A percentile compares a stretch with the other conserved stretches of the same genome.
Conservation (phyloP, 257 asterid genomes). For the Rauvolfia tetraphylla region DNA sequence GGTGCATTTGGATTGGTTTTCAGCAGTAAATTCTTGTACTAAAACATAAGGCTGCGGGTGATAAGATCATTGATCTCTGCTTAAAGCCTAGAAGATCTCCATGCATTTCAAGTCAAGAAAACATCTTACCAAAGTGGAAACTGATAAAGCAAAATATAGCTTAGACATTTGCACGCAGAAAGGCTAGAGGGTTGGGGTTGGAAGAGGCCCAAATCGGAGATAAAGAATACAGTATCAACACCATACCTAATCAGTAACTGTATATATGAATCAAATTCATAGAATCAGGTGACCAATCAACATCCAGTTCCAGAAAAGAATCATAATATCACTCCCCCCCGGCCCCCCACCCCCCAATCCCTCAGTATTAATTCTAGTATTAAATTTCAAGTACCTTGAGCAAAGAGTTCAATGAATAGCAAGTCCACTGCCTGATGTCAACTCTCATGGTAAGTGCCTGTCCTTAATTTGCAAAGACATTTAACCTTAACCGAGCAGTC, state of each 20-base stretch:
- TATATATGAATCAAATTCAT: not conserved
- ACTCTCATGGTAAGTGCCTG: slow-evolving; percentile 13
- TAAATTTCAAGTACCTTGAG: slow-evolving; percentile 18
- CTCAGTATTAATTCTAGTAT: not conserved
- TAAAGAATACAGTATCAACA: not conserved
- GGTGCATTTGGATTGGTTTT: too few species aligned
- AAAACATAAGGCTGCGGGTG: too few species aligned
- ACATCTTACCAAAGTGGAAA: not conserved
- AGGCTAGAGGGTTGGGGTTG: too few species aligned
- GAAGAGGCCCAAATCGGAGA: not conserved
- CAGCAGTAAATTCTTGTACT: too few species aligned
- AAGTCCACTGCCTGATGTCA: slow-evolving; percentile 12
- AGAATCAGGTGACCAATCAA: not conserved
- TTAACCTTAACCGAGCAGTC: slow-evolving; percentile 70
- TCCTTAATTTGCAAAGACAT: slow-evolving; percentile 59
- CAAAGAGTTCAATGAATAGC: not conserved
- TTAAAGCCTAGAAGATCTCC: not conserved
- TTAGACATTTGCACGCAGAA: too few species aligned
- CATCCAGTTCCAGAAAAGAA: not conserved
- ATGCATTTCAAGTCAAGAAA: not conserved
- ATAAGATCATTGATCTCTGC: too few species aligned
- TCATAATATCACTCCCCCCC: not conserved
- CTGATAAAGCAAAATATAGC: not conserved
- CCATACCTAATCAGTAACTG: not conserved
- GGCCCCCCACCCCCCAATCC: not conserved